Base-by-base conservation (phyloP, 805 yeast genomes). In the Danielozyma ontarioensis region DNA sequence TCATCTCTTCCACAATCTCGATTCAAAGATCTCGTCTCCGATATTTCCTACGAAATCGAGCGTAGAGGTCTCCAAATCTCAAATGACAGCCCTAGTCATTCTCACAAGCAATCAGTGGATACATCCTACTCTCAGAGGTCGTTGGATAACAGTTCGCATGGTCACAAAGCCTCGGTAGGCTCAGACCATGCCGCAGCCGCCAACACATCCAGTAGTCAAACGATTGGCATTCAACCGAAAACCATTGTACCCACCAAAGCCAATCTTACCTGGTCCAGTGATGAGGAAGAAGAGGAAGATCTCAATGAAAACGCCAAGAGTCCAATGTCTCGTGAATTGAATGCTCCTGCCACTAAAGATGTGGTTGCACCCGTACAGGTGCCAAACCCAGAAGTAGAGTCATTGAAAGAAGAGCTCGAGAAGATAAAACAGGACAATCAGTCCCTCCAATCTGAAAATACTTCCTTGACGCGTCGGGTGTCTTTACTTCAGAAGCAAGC, bases 11-110 rank as follows among this genome's bases (percentile, higher is more conserved):
- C 96, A 2, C 78, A 80, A 31, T 57, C 80, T 3, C 64, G 97
- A 40, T 93, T 93, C 62, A 80, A 81, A 46, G 98, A 90, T 55
- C 74, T 93, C 54, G 95, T 87, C 13, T 80, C 83, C 37, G 99
- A 93, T 55, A 88, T 93, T 27, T 67, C 83, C 27, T 85, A 66
- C 55, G 98, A 93, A 57, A 84, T 88, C 32, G 87, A 83, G 50
- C 74, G 96, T 50, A 67, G 96, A 46, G 68, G 70, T 17, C 76
- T 80, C 32, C 76, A 78, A 46, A 46, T 55, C 13, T 50, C 46
- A 26, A 43, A 42, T 13, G 32, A n/a, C 16, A 17, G 23, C 5
- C 25, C 22, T 27, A 27, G 48, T 37, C 42, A 31, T 31, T 40
- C 28, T 25, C 44, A 13, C 25, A 13, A 29, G 25, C 3, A 22